These are phyloP conservation scores for Paramecium biaurelia DNA, from an alignment of 73 alveolate genomes.

Conservation along the genomic window DNA sequence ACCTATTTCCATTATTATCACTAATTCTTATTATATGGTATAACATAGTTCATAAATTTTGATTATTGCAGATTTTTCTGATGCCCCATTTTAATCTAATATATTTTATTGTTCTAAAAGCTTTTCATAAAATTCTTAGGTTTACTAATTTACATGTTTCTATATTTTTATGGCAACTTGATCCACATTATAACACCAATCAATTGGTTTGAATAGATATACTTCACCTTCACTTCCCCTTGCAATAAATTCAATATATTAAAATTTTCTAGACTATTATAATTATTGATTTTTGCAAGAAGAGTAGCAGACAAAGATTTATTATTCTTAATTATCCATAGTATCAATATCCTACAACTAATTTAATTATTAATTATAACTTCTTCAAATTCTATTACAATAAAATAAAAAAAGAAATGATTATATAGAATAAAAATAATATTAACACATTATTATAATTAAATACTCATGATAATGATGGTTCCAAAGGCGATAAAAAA, in stretches of 20 bases:
- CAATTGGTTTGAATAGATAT: neutral
- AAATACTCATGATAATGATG: too few species aligned
- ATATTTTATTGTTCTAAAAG: neutral
- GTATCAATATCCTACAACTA: too few species aligned
- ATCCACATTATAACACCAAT: neutral
- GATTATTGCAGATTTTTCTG: neutral
- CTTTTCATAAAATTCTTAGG: neutral
- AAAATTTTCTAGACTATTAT: neutral
- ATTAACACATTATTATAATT: too few species aligned
- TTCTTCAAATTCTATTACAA: too few species aligned
- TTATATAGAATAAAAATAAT: too few species aligned
- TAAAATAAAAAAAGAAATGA: too few species aligned
- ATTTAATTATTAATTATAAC: too few species aligned
- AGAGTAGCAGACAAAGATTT: too few species aligned
- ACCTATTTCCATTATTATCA: neutral
- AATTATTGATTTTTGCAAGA: too few species aligned
- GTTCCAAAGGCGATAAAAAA: too few species aligned
- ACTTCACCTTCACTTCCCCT: neutral
- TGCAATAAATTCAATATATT: neutral
- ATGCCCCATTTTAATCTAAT: neutral
- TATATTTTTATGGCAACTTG: neutral
- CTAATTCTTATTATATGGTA: neutral
- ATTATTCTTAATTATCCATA: too few species aligned
- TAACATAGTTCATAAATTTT: neutral
- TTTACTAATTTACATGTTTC: neutral